phyloP scores from a whole-genome alignment of 257 asterid genomes.

The Nicotiana tomentosiformis region DNA sequence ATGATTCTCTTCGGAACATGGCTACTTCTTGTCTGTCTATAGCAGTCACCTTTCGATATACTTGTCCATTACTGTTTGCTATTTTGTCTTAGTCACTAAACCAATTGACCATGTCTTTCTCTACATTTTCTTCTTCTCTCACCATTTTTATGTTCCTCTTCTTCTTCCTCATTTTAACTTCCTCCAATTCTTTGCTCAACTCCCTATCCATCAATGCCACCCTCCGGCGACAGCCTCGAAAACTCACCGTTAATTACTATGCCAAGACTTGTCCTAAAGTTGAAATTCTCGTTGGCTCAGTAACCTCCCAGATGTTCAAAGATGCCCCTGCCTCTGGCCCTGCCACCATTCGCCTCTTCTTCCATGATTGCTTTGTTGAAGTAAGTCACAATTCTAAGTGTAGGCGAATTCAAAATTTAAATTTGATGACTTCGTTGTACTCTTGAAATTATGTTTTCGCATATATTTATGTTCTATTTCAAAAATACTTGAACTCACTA shows the following conservation, averaged over 20 bases:
- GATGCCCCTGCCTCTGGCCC: slow-evolving; percentile 77
- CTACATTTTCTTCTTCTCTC: slow-evolving; percentile 16
- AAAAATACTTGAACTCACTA: no score
- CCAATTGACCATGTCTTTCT: slow-evolving; percentile 1
- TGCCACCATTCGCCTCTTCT: slow-evolving; percentile 95
- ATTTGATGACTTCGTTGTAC: background rate
- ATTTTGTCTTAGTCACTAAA: slow-evolving; percentile 29
- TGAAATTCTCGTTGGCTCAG: slow-evolving; percentile 60
- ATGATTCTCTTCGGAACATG: slow-evolving; percentile 47
- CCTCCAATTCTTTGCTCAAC: slow-evolving; percentile 19
- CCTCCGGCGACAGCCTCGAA: slow-evolving; percentile 24
- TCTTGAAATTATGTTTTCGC: no score
- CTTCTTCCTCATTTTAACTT: slow-evolving; percentile 11
- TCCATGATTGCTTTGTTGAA: slow-evolving; percentile 92
- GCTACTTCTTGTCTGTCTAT: slow-evolving; percentile 19
- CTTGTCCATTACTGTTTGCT: slow-evolving; percentile 15
- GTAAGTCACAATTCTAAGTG: slow-evolving; percentile 12
- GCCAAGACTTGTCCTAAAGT: slow-evolving; percentile 78
- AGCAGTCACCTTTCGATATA: slow-evolving; percentile 15
- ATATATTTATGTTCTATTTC: no score
- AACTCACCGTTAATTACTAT: slow-evolving; percentile 52
- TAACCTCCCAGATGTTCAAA: slow-evolving; percentile 65
- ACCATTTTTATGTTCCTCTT: slow-evolving; percentile 17
- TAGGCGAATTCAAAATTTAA: background rate
- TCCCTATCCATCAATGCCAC: slow-evolving; percentile 5